phyloP scores from a whole-genome alignment of 495 filamentous ascomycete genomes.

The Penicillium canariense region DNA sequence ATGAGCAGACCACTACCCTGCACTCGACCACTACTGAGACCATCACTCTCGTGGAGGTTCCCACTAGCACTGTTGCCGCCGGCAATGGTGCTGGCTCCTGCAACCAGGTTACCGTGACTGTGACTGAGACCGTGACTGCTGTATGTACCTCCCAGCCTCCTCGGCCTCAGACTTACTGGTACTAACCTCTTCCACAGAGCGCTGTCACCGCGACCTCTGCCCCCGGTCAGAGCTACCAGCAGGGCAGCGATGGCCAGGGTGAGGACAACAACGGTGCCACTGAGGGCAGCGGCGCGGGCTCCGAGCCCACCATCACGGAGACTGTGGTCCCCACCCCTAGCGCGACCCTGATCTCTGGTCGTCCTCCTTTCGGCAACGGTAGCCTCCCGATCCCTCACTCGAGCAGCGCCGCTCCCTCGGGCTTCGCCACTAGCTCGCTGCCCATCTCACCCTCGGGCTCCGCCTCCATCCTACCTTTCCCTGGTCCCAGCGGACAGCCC shows the following conservation, averaged over 20 bases:
- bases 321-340: slow-evolving; percentile 21
- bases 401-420: slow-evolving; percentile 27
- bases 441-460: slow-evolving; percentile 2
- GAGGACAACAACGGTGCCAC: background rate
- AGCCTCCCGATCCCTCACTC: slow-evolving; percentile 16
- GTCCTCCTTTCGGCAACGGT: slow-evolving; percentile 34
- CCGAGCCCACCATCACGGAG: slow-evolving; percentile 15
- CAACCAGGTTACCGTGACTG: slow-evolving; percentile 25
- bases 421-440: slow-evolving; percentile 33
- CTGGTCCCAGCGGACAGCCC: slow-evolving; percentile 17
- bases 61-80: slow-evolving; percentile 15
- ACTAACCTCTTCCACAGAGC: slow-evolving; percentile 5
- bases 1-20: slow-evolving; percentile 22
- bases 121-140: slow-evolving; percentile 27
- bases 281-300: slow-evolving; percentile 6
- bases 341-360: slow-evolving; percentile 23
- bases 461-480: slow-evolving; percentile 18
- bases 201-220: slow-evolving; percentile 9
- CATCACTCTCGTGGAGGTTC: slow-evolving; percentile 28
- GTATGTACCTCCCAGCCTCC: slow-evolving; percentile 12
- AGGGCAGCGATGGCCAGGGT: slow-evolving; percentile 2
- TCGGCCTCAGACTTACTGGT: background rate
- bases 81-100: slow-evolving; percentile 22
- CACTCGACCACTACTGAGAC: slow-evolving; percentile 31
- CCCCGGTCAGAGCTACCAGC: slow-evolving; percentile 13